A percentile compares a stretch with the other conserved stretches of the same genome.
Conservation (phyloP, 148 eudicot species). For the Silene conica region DNA sequence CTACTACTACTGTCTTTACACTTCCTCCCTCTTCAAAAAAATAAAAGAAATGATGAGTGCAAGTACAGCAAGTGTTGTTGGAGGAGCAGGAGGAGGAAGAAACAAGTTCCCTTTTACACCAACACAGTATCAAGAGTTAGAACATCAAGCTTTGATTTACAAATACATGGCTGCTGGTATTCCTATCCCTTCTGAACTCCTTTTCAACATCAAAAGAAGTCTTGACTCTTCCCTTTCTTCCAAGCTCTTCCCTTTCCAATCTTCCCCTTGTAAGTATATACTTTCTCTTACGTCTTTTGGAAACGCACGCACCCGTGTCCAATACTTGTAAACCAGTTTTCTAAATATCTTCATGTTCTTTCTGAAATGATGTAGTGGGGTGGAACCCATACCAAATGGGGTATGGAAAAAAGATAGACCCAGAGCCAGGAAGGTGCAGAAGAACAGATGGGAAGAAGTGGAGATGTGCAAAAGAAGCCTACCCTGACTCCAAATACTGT, state of each 20-base stretch:
- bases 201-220: constrained; percentile 60
- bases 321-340: no score
- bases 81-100: background rate
- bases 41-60: constrained; percentile 10
- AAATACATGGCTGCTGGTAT: constrained; percentile 89
- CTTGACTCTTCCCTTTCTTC: constrained; percentile 64
- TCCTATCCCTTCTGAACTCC: constrained; percentile 89
- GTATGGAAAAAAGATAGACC: constrained; percentile 85
- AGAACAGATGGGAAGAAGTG: constrained; percentile 99
- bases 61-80: constrained; percentile 4
- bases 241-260: constrained; percentile 59
- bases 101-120: constrained; percentile 77
- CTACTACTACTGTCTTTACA: background rate
- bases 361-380: constrained; percentile 42
- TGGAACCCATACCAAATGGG: constrained; percentile 89
- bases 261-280: constrained; percentile 45
- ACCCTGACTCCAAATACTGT: constrained; percentile 94
- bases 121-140: constrained; percentile 90
- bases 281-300: background rate
- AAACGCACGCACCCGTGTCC: background rate
- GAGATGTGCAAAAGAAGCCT: constrained; percentile 98
- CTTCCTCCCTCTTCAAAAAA: background rate
- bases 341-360: no score
- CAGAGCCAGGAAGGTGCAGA: constrained; percentile 97
- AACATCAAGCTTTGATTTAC: constrained; percentile 82